These are phyloP conservation scores for Theileria equi DNA, from an alignment of 169 alveolate species.

Conservation along the genomic window DNA sequence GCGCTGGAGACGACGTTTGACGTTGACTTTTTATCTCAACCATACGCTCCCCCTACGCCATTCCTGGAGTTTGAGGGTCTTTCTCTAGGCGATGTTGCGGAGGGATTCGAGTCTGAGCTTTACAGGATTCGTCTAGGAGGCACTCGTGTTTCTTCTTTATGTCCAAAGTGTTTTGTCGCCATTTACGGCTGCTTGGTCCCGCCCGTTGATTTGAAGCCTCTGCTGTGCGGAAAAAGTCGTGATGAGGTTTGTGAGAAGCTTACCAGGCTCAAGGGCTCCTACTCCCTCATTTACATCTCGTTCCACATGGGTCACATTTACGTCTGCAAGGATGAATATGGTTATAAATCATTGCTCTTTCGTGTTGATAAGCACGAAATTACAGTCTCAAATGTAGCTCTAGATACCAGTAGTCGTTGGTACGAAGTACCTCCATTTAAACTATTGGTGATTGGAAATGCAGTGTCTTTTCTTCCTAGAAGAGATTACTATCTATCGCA, in stretches of 20 bases:
- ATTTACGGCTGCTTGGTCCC: constrained; percentile 20
- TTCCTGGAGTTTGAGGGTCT: no score
- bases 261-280: constrained; percentile 14
- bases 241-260: background rate
- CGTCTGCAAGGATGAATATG: constrained; percentile 37
- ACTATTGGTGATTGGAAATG: background rate
- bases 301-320: constrained; percentile 8
- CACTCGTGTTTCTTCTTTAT: no score
- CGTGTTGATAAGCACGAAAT: background rate
- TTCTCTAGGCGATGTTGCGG: no score
- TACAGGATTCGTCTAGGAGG: no score
- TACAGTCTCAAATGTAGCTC: constrained; percentile 3
- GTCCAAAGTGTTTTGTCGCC: constrained; percentile 21
- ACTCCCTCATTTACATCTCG: constrained; percentile 26
- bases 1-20: no score
- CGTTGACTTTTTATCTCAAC: no score
- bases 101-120: no score
- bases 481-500: background rate
- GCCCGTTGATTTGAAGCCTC: background rate
- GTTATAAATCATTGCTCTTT: constrained; percentile 33
- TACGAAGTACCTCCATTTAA: constrained; percentile 49
- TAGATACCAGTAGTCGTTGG: background rate
- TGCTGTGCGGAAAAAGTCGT: background rate
- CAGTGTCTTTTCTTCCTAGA: background rate
- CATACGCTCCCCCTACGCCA: no score